Conservation (phyloP, 139 green algal genomes). For the Auxenochlorella protothecoides region DNA sequence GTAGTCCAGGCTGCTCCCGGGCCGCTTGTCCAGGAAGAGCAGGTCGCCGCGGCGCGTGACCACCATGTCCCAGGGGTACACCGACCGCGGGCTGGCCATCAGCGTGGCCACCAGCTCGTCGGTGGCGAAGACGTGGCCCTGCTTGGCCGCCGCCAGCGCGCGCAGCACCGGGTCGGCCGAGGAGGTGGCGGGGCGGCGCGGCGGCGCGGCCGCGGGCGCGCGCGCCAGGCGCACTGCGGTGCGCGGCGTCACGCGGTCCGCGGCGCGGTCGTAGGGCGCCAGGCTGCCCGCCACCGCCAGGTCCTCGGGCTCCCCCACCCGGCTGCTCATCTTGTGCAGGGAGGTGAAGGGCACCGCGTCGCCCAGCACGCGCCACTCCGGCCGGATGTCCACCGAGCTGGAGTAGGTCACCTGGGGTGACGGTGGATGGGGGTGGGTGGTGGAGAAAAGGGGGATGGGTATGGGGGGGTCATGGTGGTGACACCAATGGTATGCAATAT, state of each 20-base stretch:
- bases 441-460: neutral
- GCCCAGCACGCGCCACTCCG: slow-evolving; percentile 82
- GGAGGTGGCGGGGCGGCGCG: slow-evolving; percentile 53
- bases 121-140: slow-evolving; percentile 77
- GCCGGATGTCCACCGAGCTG: slow-evolving; percentile 78
- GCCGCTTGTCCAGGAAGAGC: slow-evolving; percentile 83
- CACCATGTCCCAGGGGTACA: slow-evolving; percentile 89
- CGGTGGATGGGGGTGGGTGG: neutral
- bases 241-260: slow-evolving; percentile 82
- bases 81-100: slow-evolving; percentile 82
- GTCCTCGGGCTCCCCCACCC: slow-evolving; percentile 37
- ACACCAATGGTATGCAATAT: slow-evolving; percentile 5
- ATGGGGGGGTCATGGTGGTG: neutral
- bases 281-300: slow-evolving; percentile 54
- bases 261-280: slow-evolving; percentile 83
- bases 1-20: slow-evolving; percentile 65
- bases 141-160: slow-evolving; percentile 46
- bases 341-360: slow-evolving; percentile 82
- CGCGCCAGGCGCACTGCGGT: slow-evolving; percentile 58
- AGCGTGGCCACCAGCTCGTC: slow-evolving; percentile 85
- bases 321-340: slow-evolving; percentile 73
- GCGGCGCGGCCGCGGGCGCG: slow-evolving; percentile 48
- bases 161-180: slow-evolving; percentile 84
- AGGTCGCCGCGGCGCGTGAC: slow-evolving; percentile 46
- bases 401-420: slow-evolving; percentile 35